phyloP scores from a whole-genome alignment of 805 yeast genomes.

The Metschnikowia gelsemii region DNA sequence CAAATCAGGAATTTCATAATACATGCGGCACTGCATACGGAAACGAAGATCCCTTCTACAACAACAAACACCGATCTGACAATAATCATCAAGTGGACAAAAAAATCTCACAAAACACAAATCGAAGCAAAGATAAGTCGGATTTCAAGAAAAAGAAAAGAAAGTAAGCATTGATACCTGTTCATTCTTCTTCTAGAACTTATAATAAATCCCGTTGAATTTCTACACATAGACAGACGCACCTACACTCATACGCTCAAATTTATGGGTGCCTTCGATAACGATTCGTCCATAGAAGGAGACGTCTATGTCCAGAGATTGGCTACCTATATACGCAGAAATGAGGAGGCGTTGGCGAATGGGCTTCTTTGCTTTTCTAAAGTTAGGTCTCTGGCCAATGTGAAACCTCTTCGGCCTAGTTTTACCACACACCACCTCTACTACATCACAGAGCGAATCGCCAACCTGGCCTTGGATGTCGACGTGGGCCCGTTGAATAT shows the following conservation, averaged over 20 bases:
- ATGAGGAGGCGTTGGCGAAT: constrained; percentile 59
- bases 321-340: constrained; percentile 52
- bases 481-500: constrained; percentile 64
- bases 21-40: constrained; percentile 13
- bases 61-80: constrained; percentile 12
- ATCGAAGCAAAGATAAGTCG: too few relatives aligned
- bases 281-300: constrained; percentile 48
- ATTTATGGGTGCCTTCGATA: constrained; percentile 22
- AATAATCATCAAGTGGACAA: neutral
- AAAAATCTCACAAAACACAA: neutral
- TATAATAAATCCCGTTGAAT: too few relatives aligned
- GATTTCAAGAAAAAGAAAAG: neutral
- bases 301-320: constrained; percentile 56
- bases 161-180: neutral
- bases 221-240: neutral
- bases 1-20: constrained; percentile 11
- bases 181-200: too few relatives aligned
- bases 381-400: constrained; percentile 23
- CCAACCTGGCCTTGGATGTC: constrained; percentile 43
- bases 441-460: constrained; percentile 59
- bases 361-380: constrained; percentile 56
- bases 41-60: constrained; percentile 3
- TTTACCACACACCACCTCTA: constrained; percentile 64
- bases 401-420: constrained; percentile 55
- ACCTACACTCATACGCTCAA: neutral